Conservation (phyloP, 495 filamentous ascomycete genomes). For the Penicillium taxi region DNA sequence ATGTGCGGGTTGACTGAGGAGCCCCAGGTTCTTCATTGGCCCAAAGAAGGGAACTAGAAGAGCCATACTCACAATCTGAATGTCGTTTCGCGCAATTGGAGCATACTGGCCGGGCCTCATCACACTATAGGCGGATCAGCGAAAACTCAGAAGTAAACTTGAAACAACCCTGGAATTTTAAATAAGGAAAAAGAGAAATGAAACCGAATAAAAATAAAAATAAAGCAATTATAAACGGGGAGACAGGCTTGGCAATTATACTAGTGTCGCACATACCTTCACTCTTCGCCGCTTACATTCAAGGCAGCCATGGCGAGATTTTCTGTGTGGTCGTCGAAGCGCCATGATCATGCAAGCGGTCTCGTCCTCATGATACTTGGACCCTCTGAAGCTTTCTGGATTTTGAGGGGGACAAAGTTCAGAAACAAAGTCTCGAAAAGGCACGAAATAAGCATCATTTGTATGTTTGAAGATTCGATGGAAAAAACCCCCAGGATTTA, state of each 20-base stretch:
- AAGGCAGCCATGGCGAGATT: conserved; percentile 28
- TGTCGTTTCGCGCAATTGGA: conserved; percentile 35
- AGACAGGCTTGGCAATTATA: background rate
- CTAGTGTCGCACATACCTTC: conserved; percentile 26
- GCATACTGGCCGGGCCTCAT: conserved; percentile 31
- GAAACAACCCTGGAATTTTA: background rate
- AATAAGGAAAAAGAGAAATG: background rate
- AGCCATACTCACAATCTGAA: conserved; percentile 34
- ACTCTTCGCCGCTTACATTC: conserved; percentile 33
- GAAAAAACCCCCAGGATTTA: no score
- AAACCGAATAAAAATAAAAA: background rate
- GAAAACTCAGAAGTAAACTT: background rate
- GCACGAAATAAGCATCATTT: no score
- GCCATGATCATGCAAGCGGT: conserved; percentile 21
- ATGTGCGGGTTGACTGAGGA: conserved; percentile 10
- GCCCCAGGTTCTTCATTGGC: conserved; percentile 25
- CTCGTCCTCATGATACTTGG: background rate
- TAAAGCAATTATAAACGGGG: background rate
- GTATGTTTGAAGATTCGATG: no score
- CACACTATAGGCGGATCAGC: conserved; percentile 20
- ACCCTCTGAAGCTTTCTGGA: no score
- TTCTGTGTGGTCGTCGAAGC: conserved; percentile 27
- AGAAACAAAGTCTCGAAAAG: no score
- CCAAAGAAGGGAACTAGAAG: conserved; percentile 30
- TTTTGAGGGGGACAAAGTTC: no score